Evolutionary conservation across 2,329 filamentous ascomycete species (phyloP), one percentile per base, ranked within the genome.

Genomic region (Alternaria triticina): DNA sequence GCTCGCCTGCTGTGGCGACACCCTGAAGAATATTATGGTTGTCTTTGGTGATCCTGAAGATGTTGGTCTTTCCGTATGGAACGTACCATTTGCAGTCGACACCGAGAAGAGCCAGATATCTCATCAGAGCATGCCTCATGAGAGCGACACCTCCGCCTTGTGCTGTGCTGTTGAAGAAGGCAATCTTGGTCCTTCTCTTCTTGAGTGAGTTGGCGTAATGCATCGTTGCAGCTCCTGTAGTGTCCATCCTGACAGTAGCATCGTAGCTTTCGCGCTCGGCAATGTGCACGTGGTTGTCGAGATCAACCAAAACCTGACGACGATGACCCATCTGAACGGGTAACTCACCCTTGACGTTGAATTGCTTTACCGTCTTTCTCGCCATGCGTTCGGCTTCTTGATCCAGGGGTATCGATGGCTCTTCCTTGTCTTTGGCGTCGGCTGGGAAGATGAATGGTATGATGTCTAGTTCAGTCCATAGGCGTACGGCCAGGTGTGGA

Each of bases 11-110:
- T 25, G 85, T 83, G 44, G 89, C 88, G 45, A 94, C 92, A 9
- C 92, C 92, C 80, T 96, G 92, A 3, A 96, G 87, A 67, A 95
- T 94, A 80, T 96, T 96, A 86, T 96, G 92, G 70, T 94, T 91
- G 69, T 91, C 94, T 82, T 96, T 96, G 69, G 92, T 96, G 79
- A 93, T 90, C 54, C 91, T 86, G 80, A 96, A 96, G 11, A 95
- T 89, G 15, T 91, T 89, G 4, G 91, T 91, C 89, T 22, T 92
- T 91, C 77, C 93, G 17, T 45, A 93, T 7, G 92, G 92, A 1
- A 95, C 92, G 64, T 86, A 88, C 92, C 92, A 96, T 60, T 86
- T 88, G 70, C 91, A 83, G 65, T 94, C 86, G 1, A 93, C 88
- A 1, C 87, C 90, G 47, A 92, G 75, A 4, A 89, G 82, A 59